Percentiles rank a stretch among this genome's conserved stretches.
phyloP scores from a whole-genome alignment of 495 filamentous ascomycete genomes.

The Penicillium canariense region DNA sequence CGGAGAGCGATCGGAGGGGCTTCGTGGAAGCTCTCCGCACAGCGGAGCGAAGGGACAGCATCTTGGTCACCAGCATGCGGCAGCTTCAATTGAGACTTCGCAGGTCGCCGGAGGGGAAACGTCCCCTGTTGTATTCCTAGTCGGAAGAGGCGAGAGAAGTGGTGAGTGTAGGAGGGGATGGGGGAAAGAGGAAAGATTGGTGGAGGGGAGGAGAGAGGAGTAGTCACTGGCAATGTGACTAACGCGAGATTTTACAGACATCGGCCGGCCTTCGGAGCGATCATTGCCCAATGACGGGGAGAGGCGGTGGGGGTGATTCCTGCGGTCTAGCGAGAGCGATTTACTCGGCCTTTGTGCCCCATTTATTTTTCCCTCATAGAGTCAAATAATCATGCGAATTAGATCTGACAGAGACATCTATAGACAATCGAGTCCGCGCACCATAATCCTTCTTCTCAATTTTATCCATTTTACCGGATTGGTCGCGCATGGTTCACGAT shows the following conservation, averaged over 20 bases:
- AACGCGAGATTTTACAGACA: constrained; percentile 29
- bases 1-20: constrained; percentile 49
- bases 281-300: constrained; percentile 15
- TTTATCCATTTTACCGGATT: too few species aligned
- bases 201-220: constrained; percentile 15
- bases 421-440: too few species aligned
- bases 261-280: constrained; percentile 32
- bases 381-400: constrained; percentile 1
- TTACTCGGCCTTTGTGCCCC: background rate
- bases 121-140: constrained; percentile 15
- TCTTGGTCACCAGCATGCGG: constrained; percentile 50
- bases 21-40: constrained; percentile 51
- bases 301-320: constrained; percentile 21
- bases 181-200: background rate
- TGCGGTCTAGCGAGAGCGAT: constrained; percentile 12
- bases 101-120: constrained; percentile 18
- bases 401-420: background rate
- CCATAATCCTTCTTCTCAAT: too few species aligned
- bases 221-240: constrained; percentile 26
- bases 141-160: background rate
- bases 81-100: constrained; percentile 38
- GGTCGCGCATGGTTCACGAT: background rate
- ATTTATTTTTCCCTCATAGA: background rate
- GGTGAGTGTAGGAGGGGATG: constrained; percentile 9
- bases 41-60: constrained; percentile 51